Percentiles rank a stretch among this genome's conserved stretches.
Conservation (phyloP, 2,329 filamentous ascomycete species). For the Alternaria incomplexa region DNA sequence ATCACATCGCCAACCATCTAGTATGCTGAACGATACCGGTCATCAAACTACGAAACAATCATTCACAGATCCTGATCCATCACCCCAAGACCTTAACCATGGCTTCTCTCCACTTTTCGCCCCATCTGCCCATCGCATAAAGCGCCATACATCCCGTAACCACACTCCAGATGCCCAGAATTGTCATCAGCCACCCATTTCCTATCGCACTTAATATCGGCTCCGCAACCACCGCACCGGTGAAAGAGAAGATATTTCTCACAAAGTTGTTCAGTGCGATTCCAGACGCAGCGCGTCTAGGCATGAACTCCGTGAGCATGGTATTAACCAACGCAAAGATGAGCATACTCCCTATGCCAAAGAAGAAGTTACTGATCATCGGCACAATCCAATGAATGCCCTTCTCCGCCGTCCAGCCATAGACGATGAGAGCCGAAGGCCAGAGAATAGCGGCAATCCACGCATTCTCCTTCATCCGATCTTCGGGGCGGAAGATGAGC, state of each 20-base stretch:
- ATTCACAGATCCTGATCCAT: neutral
- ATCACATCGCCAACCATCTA: neutral
- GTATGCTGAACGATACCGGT: neutral
- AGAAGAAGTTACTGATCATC: constrained; percentile 51
- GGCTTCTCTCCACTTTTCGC: constrained; percentile 65
- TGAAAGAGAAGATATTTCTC: constrained; percentile 47
- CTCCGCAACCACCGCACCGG: constrained; percentile 45
- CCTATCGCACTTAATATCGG: constrained; percentile 45
- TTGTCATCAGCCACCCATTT: constrained; percentile 50
- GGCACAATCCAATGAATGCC: constrained; percentile 44
- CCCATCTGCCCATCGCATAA: constrained; percentile 66
- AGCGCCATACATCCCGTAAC: constrained; percentile 58
- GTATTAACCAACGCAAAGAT: constrained; percentile 48
- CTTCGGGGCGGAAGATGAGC: constrained; percentile 44
- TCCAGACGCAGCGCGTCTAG: constrained; percentile 41
- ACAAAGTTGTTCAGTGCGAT: constrained; percentile 51
- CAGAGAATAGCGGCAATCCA: constrained; percentile 47
- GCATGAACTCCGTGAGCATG: constrained; percentile 52
- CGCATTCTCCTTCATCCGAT: constrained; percentile 51
- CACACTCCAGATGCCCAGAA: constrained; percentile 56
- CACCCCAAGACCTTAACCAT: constrained; percentile 59
- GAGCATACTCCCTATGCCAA: constrained; percentile 49
- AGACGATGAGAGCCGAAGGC: constrained; percentile 46
- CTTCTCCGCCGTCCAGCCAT: constrained; percentile 45
- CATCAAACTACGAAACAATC: neutral